Evolutionary conservation across 441 rosid genomes (phyloP).

Genomic region (Macaranga tanarius): DNA sequence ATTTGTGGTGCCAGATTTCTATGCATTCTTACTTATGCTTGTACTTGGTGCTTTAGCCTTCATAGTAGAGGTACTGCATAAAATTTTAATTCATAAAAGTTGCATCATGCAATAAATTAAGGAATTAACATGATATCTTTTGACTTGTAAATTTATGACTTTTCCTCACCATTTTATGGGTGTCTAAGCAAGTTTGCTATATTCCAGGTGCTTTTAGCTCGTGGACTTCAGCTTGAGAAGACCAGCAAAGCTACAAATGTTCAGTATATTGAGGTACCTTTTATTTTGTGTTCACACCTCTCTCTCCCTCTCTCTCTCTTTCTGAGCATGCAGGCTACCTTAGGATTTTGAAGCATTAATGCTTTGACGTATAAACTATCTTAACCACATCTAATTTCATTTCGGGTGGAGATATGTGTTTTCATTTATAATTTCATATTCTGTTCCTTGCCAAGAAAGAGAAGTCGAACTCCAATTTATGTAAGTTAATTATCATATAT

Average conservation of each 20-base stretch:
- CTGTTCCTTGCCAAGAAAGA: background rate
- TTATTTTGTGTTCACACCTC: too few relatives aligned
- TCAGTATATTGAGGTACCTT: slow-evolving; percentile 64
- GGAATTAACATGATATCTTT: background rate
- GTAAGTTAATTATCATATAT: too few relatives aligned
- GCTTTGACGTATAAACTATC: background rate
- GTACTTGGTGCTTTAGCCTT: slow-evolving; percentile 65
- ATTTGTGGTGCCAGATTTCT: slow-evolving; percentile 59
- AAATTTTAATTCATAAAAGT: background rate
- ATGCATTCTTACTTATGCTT: slow-evolving; percentile 51
- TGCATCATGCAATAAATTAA: too few relatives aligned
- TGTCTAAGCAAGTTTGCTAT: slow-evolving; percentile 17
- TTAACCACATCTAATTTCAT: background rate
- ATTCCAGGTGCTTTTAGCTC: slow-evolving; percentile 68
- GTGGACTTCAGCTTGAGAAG: slow-evolving; percentile 89
- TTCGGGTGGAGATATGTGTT: too few relatives aligned
- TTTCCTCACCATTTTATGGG: slow-evolving; percentile 14
- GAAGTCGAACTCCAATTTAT: too few relatives aligned
- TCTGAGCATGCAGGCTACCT: background rate
- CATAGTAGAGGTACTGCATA: slow-evolving; percentile 60
- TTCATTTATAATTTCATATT: too few relatives aligned
- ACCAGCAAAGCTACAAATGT: slow-evolving; percentile 70
- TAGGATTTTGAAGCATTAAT: background rate
- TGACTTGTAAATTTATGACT: background rate
- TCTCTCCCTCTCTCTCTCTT: background rate